Base-by-base conservation (phyloP, 345 rosid genomes). In the Brassica napus region DNA sequence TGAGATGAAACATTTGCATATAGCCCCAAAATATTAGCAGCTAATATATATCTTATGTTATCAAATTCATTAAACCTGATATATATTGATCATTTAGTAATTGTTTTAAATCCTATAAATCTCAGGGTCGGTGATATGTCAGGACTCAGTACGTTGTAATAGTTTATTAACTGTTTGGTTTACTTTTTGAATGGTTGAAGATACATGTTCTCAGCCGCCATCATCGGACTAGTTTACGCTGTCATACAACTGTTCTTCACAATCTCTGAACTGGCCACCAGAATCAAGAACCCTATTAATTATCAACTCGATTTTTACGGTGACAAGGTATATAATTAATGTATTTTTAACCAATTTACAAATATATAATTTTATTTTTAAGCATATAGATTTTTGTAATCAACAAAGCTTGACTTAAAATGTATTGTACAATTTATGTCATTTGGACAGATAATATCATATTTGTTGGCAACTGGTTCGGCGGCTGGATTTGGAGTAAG, bases 401-500 rank as follows among this genome's bases (percentile, higher is more conserved):
- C 24, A 69, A 49, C 57, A 52, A 28, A 69, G 5, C n/a, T 49
- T 31, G 68, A 39, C 26, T 42, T 5, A 47, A 62, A 14, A 8
- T 47, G 67, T 26, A 8, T 54, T 28, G 11, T 30, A 1, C 15
- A 6, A 15, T 0, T 31, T 30, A 60, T 69, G 30, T 24, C 11
- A 64, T 24, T 5, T 67, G 61, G 31, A 34, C 77, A 89, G 90
- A 28, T 87, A 12, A 62, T 79, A 23, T 77, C 90, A 1, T 88
- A 85, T 65, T 5, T 86, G 4, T 23, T 86, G 66, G 93, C 87
- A 4, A 87, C 91, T 0, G 89, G 93, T 1, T 83, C 84, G 0
- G 92, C 89, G 0, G 96, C 89, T 0, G 93, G 82, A 52, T 86
- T 89, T 60, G 92, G 87, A 3, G 88, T 80, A 1, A 88, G 87